Percentiles rank a stretch among this genome's conserved stretches.
phyloP scores from a whole-genome alignment of 768 basidiomycete species.

The Russula virescens region DNA sequence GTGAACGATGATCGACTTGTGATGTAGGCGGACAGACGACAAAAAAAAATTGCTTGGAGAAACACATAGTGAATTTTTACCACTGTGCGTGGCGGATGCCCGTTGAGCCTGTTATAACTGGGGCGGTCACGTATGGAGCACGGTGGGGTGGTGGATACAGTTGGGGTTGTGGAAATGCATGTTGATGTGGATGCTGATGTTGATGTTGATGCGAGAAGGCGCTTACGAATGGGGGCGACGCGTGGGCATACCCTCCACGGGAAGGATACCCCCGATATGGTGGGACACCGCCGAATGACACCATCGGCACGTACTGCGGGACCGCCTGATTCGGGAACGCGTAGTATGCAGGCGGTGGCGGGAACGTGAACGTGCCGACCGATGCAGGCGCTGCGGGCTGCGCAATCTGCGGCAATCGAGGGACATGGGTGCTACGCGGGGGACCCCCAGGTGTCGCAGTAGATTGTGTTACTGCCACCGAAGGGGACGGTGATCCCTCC shows the following conservation, averaged over 20 bases:
- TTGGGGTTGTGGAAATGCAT: slow-evolving; percentile 7
- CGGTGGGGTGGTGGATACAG: slow-evolving; percentile 7
- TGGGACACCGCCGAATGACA: slow-evolving; percentile 6
- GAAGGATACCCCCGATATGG: slow-evolving; percentile 11
- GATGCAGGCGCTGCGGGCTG: slow-evolving; percentile 15
- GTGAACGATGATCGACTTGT: slow-evolving; percentile 12
- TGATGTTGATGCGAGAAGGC: slow-evolving; percentile 1
- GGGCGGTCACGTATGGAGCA: not conserved
- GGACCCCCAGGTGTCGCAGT: not conserved
- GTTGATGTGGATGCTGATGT: not conserved
- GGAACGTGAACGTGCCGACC: slow-evolving; percentile 24
- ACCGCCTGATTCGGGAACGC: not conserved
- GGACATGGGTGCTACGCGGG: not conserved
- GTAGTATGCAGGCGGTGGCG: slow-evolving; percentile 20
- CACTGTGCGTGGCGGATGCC: slow-evolving; percentile 22
- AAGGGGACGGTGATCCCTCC: not conserved
- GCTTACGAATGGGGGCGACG: slow-evolving; percentile 5
- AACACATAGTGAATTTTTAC: not conserved
- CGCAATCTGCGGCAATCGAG: slow-evolving; percentile 1
- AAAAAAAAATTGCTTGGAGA: not conserved
- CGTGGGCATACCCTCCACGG: slow-evolving; percentile 2
- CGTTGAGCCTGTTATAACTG: slow-evolving; percentile 19
- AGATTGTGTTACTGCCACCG: not conserved
- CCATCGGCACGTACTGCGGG: slow-evolving; percentile 1
- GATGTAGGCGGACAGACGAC: not conserved